A percentile compares a stretch with the other conserved stretches of the same genome.
These are phyloP conservation scores for Colletotrichum sidae DNA, from an alignment of 2,329 filamentous ascomycete genomes.

Conservation along the genomic window DNA sequence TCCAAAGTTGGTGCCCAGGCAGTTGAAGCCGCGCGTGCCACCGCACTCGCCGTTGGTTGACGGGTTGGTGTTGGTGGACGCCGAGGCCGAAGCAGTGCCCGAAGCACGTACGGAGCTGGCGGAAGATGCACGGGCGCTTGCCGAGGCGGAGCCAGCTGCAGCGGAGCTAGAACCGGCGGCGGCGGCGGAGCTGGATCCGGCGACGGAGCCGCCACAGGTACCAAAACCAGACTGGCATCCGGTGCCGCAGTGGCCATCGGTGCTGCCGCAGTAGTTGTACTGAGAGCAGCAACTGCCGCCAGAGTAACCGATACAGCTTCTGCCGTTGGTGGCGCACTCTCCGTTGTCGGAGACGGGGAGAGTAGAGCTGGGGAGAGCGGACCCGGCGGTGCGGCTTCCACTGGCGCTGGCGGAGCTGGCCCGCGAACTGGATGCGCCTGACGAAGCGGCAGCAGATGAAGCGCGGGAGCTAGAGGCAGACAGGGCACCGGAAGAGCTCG, in stretches of 20 bases:
- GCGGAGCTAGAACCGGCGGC: background rate
- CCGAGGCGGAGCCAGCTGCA: background rate
- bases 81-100: constrained; percentile 7
- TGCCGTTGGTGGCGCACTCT: constrained; percentile 5
- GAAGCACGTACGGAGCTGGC: background rate
- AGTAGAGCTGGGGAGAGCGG: background rate
- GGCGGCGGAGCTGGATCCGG: background rate
- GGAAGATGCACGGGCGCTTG: background rate
- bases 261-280: constrained; percentile 19
- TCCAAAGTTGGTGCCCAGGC: constrained; percentile 32
- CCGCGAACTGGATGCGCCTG: background rate
- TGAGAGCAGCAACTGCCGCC: constrained; percentile 28
- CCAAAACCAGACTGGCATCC: constrained; percentile 25
- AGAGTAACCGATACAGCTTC: constrained; percentile 13
- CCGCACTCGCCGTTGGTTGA: constrained; percentile 30
- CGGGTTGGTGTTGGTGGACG: constrained; percentile 23
- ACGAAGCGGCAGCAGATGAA: background rate
- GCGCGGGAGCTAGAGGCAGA: background rate
- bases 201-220: constrained; percentile 8
- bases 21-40: constrained; percentile 24
- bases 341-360: background rate
- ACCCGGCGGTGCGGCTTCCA: background rate
- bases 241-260: constrained; percentile 7
- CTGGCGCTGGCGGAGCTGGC: background rate
- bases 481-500: background rate